Conservation (phyloP, 768 basidiomycete genomes). For the Leccinum truebloodii region DNA sequence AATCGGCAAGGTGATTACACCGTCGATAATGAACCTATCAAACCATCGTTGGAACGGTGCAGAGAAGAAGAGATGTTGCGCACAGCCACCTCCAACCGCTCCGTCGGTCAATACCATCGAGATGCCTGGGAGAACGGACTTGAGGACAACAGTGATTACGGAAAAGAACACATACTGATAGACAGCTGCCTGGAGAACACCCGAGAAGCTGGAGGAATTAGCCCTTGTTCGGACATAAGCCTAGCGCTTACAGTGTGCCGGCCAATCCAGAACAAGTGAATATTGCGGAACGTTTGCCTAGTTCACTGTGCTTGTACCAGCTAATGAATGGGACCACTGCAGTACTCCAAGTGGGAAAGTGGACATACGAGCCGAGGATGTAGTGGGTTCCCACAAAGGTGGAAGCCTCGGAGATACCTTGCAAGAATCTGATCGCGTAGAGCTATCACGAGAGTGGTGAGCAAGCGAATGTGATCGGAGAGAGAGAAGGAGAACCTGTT, state of each 20-base stretch:
- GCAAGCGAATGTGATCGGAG: neutral
- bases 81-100: slow-evolving; percentile 73
- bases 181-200: slow-evolving; percentile 63
- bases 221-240: neutral
- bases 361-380: slow-evolving; percentile 65
- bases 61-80: neutral
- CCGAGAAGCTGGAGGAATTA: slow-evolving; percentile 51
- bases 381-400: slow-evolving; percentile 79
- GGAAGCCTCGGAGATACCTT: slow-evolving; percentile 71
- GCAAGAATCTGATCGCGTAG: slow-evolving; percentile 71
- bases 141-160: neutral
- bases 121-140: slow-evolving; percentile 34
- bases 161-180: slow-evolving; percentile 47
- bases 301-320: slow-evolving; percentile 71
- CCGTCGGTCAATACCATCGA: slow-evolving; percentile 51
- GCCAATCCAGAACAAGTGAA: slow-evolving; percentile 65
- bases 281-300: slow-evolving; percentile 71
- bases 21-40: slow-evolving; percentile 64
- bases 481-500: slow-evolving; percentile 43
- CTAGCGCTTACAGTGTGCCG: slow-evolving; percentile 54
- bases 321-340: slow-evolving; percentile 30
- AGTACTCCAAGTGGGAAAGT: neutral
- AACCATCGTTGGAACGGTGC: neutral
- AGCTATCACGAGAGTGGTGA: slow-evolving; percentile 39
- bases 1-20: slow-evolving; percentile 70